phyloP scores from a whole-genome alignment of 495 filamentous ascomycete species.

The Chlorociboria aeruginascens region DNA sequence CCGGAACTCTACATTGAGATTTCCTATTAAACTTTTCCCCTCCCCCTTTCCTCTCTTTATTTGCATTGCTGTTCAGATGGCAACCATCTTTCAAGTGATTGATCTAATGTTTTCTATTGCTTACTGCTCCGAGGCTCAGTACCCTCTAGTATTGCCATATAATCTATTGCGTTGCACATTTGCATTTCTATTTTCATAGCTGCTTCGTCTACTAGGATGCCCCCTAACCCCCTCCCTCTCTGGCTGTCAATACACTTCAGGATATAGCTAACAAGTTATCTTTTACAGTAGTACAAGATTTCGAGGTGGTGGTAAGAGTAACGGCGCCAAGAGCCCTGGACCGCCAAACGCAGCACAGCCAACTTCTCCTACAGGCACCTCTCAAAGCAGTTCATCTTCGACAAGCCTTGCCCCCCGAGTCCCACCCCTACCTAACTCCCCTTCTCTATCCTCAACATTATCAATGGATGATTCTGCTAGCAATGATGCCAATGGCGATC shows the following conservation, averaged over 20 bases:
- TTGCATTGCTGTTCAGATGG: too few relatives aligned
- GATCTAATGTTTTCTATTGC: not conserved
- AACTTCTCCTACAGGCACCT: slow-evolving; percentile 27
- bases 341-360: slow-evolving; percentile 34
- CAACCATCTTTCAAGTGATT: not conserved
- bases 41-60: too few relatives aligned
- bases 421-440: slow-evolving; percentile 46
- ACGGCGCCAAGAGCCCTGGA: slow-evolving; percentile 26
- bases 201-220: not conserved
- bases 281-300: slow-evolving; percentile 18
- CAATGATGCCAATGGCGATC: slow-evolving; percentile 34
- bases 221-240: too few relatives aligned
- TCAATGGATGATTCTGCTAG: slow-evolving; percentile 33
- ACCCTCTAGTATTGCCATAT: too few relatives aligned
- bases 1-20: too few relatives aligned
- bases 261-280: slow-evolving; percentile 10
- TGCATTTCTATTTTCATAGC: too few relatives aligned
- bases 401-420: slow-evolving; percentile 37
- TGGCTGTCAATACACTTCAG: not conserved
- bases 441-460: slow-evolving; percentile 39
- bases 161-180: too few relatives aligned
- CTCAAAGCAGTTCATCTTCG: slow-evolving; percentile 33
- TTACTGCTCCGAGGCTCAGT: not conserved
- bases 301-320: slow-evolving; percentile 37
- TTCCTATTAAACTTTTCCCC: too few relatives aligned